Conservation (phyloP, 148 eudicot species). For the Talinum fruticosum region DNA sequence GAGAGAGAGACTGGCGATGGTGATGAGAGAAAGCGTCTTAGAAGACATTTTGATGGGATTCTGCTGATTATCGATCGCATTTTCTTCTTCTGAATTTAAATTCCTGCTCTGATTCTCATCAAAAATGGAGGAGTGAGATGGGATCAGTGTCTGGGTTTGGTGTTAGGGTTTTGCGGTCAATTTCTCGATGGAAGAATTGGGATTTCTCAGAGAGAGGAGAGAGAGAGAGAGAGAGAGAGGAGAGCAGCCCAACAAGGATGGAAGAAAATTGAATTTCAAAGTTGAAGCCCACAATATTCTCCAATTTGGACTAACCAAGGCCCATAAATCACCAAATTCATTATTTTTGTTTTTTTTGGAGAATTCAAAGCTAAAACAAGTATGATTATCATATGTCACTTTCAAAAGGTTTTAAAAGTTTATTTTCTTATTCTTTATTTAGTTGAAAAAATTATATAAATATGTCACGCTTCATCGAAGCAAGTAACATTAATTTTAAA, state of each 20-base stretch:
- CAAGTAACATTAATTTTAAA: too few relatives aligned
- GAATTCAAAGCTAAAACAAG: too few relatives aligned
- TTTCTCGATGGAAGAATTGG: background rate
- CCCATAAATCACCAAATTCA: too few relatives aligned
- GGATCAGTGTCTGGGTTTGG: constrained; percentile 6
- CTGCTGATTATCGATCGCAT: constrained; percentile 35
- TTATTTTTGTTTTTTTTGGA: too few relatives aligned
- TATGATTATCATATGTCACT: too few relatives aligned
- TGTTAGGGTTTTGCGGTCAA: constrained; percentile 28
- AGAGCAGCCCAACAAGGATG: background rate
- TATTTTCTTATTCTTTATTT: too few relatives aligned
- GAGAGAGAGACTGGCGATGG: constrained; percentile 21
- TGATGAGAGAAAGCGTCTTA: constrained; percentile 19
- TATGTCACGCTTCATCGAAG: too few relatives aligned
- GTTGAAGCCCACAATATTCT: too few relatives aligned
- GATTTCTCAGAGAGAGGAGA: background rate
- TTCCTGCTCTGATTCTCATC: constrained; percentile 3
- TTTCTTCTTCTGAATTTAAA: background rate
- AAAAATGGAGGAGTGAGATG: background rate
- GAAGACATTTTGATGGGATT: constrained; percentile 29
- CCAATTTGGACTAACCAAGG: too few relatives aligned
- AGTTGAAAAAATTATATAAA: too few relatives aligned
- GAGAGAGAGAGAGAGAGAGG: background rate
- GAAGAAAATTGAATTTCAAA: too few relatives aligned
- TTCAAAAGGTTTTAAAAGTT: too few relatives aligned